These are phyloP conservation scores for Mortierella sp. DNA, from an alignment of 371 early-diverging fungal species.

Conservation along the genomic window DNA sequence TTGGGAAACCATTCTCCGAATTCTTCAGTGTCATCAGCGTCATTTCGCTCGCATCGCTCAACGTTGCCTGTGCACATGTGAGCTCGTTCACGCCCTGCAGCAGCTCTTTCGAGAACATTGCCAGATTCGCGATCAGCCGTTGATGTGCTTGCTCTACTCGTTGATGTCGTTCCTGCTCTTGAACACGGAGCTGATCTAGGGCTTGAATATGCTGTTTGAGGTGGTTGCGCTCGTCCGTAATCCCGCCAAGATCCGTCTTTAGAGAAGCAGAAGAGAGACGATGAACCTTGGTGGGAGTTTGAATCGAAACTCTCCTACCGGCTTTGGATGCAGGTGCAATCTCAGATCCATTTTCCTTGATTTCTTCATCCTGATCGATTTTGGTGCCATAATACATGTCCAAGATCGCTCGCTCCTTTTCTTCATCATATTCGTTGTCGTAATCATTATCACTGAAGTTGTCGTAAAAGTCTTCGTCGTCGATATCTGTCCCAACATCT, in stretches of 20 bases:
- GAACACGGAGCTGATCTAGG: constrained; percentile 20
- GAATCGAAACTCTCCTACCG: background rate
- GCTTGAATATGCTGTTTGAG: constrained; percentile 44
- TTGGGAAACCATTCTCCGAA: background rate
- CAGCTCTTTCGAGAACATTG: constrained; percentile 24
- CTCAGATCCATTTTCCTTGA: background rate
- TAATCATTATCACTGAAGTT: background rate
- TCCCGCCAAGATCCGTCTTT: constrained; percentile 18
- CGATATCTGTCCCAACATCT: background rate
- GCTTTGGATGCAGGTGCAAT: background rate
- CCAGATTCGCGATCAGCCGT: constrained; percentile 20
- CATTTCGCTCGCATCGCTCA: constrained; percentile 31
- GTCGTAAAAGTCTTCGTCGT: background rate
- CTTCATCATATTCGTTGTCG: no score
- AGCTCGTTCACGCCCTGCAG: constrained; percentile 26
- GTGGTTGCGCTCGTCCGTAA: constrained; percentile 35
- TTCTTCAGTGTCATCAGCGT: constrained; percentile 12
- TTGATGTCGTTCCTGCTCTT: constrained; percentile 16
- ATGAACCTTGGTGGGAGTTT: no score
- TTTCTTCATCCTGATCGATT: no score
- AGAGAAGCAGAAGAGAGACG: constrained; percentile 15
- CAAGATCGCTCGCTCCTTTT: background rate
- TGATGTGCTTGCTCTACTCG: constrained; percentile 18
- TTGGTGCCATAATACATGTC: background rate
- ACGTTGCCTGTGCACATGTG: constrained; percentile 35